Base-by-base conservation (phyloP, 495 filamentous ascomycete species). In the Tuber calosporum region DNA sequence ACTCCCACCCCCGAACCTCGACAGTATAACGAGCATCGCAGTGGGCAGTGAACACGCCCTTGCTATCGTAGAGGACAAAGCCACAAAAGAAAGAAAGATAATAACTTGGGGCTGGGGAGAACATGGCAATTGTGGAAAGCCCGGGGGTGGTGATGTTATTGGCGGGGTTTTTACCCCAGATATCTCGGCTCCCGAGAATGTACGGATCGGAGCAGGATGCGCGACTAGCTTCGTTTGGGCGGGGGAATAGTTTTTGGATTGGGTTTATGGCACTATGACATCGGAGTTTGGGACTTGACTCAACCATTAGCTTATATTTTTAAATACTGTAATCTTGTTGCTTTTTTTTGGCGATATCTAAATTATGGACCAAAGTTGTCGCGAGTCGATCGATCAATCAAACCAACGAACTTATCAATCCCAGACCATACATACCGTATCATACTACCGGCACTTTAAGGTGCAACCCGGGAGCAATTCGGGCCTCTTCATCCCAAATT, bases 21-120 rank as follows among this genome's bases (percentile, higher is more conserved):
- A 87, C 6, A 53, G 71, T 4, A 77, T 90, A 37, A 79, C 83
- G 26, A 80, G 84, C 26, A 83, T 98, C 20, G 92, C 91, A 22
- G 89, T 89, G 66, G 95, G 95, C 1, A 97, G 93, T 80, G 94
- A 97, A 83, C 95, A 99, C 83, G 88, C 85, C 19, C 76, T 97
- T 75, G 92, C 88, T 13, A 78, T 93, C 40, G 86, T 89, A 4
- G 83, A 82, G n/a, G 84, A 86, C 68, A 34, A 30, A 62, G 34
- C 53, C 26, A 62, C 53, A 30, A 34, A 62, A 17, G 26, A 62
- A 34, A 87, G 88, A 1, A 83, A 79, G 34, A 83, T 97, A 19
- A 81, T 92, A 53, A 87, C 90, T 4, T 97, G 93, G 91, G 95
- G 95, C 22, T 99, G 95, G 94, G 93, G 93, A 1, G 93, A 97